Conservation (phyloP, 768 basidiomycete species). For the Boletus vinaceobasis region DNA sequence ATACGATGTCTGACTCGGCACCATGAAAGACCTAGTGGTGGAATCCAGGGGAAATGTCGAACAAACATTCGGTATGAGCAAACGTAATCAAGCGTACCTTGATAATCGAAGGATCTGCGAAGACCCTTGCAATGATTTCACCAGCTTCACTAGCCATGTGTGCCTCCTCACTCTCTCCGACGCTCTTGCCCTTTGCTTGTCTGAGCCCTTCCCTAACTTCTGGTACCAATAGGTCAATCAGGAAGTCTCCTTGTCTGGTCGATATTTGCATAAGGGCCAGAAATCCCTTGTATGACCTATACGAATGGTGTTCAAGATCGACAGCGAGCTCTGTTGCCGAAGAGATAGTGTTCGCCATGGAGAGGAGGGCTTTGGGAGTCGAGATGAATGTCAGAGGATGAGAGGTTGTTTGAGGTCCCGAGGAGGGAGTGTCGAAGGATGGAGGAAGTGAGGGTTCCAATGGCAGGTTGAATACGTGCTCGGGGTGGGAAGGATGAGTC, state of each 20-base stretch:
- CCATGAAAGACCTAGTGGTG: conserved; percentile 81
- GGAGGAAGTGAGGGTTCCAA: conserved; percentile 49
- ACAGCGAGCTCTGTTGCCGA: conserved; percentile 78
- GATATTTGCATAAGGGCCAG: conserved; percentile 93
- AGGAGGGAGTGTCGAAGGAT: conserved; percentile 54
- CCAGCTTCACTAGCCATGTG: conserved; percentile 24
- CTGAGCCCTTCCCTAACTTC: conserved; percentile 68
- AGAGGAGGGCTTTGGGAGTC: conserved; percentile 49
- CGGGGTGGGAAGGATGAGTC: conserved; percentile 65
- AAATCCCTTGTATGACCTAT: conserved; percentile 81
- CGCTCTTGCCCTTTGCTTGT: conserved; percentile 47
- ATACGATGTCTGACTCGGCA: conserved; percentile 88
- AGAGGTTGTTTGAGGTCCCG: not conserved
- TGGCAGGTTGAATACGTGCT: conserved; percentile 56
- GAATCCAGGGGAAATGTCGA: not conserved
- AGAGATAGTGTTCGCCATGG: conserved; percentile 68
- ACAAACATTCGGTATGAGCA: not conserved
- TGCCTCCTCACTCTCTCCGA: conserved; percentile 9
- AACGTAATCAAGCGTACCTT: conserved; percentile 52
- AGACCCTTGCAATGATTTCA: conserved; percentile 50
- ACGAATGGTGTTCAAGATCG: conserved; percentile 92
- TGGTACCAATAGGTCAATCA: conserved; percentile 72
- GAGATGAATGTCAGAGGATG: conserved; percentile 67
- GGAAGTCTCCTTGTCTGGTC: conserved; percentile 78
- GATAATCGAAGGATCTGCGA: conserved; percentile 79